A percentile compares a stretch with the other conserved stretches of the same genome.
Conservation (phyloP, 805 yeast genomes). For the Tanozyma kutaoensis region DNA sequence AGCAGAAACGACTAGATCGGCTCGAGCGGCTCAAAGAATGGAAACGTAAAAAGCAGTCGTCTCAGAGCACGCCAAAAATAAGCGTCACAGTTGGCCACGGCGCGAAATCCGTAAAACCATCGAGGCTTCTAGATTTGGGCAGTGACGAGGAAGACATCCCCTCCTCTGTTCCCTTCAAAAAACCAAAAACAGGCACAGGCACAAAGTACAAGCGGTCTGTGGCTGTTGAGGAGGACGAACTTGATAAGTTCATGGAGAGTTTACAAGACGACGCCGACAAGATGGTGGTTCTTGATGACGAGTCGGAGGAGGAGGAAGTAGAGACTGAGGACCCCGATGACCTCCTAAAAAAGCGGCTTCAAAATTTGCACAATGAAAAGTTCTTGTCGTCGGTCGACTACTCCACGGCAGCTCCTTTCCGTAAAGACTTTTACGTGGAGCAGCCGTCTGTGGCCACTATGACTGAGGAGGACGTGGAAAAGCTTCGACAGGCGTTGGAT, state of each 20-base stretch:
- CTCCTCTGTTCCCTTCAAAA: conserved; percentile 9
- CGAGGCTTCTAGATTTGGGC: neutral
- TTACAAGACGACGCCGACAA: conserved; percentile 1
- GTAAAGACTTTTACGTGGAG: conserved; percentile 50
- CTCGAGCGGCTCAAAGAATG: conserved; percentile 7
- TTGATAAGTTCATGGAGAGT: neutral
- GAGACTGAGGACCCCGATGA: conserved; percentile 10
- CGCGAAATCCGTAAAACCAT: conserved; percentile 5
- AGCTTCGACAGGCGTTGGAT: conserved; percentile 37
- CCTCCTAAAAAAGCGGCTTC: conserved; percentile 17
- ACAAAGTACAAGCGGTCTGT: conserved; percentile 26
- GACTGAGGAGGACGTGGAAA: conserved; percentile 41
- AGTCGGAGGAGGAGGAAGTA: conserved; percentile 11
- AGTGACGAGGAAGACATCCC: neutral
- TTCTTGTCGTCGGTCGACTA: conserved; percentile 36
- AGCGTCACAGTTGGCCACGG: neutral
- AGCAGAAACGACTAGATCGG: conserved; percentile 4
- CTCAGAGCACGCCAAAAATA: conserved; percentile 1
- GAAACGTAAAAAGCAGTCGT: conserved; percentile 7
- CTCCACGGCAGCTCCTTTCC: conserved; percentile 32
- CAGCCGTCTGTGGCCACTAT: conserved; percentile 37
- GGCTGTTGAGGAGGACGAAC: conserved; percentile 3
- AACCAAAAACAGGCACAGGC: conserved; percentile 35
- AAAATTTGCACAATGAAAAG: conserved; percentile 34
- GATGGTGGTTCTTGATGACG: conserved; percentile 10